Base-by-base conservation (phyloP, 306 rosid species). In the Rosa chinensis region DNA sequence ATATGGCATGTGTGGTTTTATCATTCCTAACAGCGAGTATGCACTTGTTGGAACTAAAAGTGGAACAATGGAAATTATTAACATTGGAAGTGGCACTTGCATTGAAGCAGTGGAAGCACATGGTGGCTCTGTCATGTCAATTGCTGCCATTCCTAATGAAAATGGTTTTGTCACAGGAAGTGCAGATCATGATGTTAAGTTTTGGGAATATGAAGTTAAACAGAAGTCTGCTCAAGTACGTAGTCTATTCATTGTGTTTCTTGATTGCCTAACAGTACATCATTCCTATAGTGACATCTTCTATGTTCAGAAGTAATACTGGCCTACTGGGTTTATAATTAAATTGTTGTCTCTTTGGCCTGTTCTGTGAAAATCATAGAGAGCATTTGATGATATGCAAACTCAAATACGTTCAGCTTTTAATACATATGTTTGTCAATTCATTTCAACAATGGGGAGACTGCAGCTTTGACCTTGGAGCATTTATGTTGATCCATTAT, bases 41-140 rank as follows among this genome's bases (percentile, higher is more conserved):
- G 99, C 96, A 77, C 89, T 95, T 79, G 97, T 95, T 79, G 99
- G 99, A 84, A 95, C 97, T 75, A 92, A 95, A 85, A 88, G 84
- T 53, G 99, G 99, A 81, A 87, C 78, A 66, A 9, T 95, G 49
- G 97, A 95, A 86, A 88, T 92, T 77, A 80, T 95, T 86, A 97
- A 95, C 82, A 89, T 95, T 10, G 97, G 90, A 75, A 89, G 97
- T 82, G 96, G 98, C 72, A 89, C 92, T 71, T 84, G 92, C 85
- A 78, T 89, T 59, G 97, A 95, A 87, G 94, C 69, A 10, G 80
- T 92, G 77, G 93, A 91, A 89, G 98, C 94, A 80, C 99, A 95
- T 55, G 98, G 99, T 82, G 92, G 92, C 61, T 75, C 92, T 74
- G 81, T 95, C 43, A 86, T 86, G 20, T 85, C 99, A 23, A 90